phyloP scores from a whole-genome alignment of 208 protist genomes.

The Crithidia expoeki region DNA sequence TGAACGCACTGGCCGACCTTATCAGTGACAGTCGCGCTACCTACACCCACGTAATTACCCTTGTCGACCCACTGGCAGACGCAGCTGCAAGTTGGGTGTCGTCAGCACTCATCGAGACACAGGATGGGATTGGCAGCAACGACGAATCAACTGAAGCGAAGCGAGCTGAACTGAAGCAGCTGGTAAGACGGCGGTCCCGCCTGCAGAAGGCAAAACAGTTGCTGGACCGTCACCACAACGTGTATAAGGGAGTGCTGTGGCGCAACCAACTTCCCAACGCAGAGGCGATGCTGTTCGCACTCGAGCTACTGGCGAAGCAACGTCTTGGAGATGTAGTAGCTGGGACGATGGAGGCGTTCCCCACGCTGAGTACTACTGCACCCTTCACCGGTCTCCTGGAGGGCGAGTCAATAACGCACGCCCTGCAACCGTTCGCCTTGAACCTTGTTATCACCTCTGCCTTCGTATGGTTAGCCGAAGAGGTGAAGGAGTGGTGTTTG shows the following conservation, averaged over 20 bases:
- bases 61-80: conserved; percentile 35
- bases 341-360: conserved; percentile 24
- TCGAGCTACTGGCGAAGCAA: conserved; percentile 54
- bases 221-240: conserved; percentile 15
- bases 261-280: conserved; percentile 28
- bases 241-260: conserved; percentile 9
- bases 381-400: conserved; percentile 31
- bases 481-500: conserved; percentile 28
- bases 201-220: conserved; percentile 26
- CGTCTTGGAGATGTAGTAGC: conserved; percentile 39
- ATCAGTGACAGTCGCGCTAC: neutral
- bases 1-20: neutral
- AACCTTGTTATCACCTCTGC: conserved; percentile 10
- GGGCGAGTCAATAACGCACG: conserved; percentile 23
- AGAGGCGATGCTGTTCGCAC: conserved; percentile 36
- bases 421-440: conserved; percentile 7
- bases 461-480: conserved; percentile 14
- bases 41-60: neutral
- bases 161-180: conserved; percentile 55
- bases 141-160: conserved; percentile 67
- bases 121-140: conserved; percentile 44
- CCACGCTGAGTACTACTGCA: conserved; percentile 21
- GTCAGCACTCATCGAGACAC: conserved; percentile 9
- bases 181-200: conserved; percentile 35
- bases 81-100: conserved; percentile 15